Percentiles rank a stretch among this genome's conserved stretches.
These are phyloP conservation scores for Hibiscus mutabilis DNA, from an alignment of 345 rosid species.

Conservation along the genomic window DNA sequence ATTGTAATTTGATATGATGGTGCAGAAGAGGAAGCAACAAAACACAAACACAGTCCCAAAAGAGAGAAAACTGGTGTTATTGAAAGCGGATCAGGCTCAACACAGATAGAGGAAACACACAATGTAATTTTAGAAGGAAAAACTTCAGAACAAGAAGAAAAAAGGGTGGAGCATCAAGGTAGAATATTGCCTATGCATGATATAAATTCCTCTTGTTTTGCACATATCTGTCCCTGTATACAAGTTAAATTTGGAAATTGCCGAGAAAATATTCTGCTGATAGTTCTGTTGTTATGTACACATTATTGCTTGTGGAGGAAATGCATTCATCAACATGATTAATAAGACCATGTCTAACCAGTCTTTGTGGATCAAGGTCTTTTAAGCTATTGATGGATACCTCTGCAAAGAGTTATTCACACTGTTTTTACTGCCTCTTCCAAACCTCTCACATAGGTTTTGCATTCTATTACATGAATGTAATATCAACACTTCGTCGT, in stretches of 20 bases:
- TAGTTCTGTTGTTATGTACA: neutral
- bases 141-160: conserved; percentile 12
- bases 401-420: neutral
- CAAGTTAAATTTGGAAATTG: neutral
- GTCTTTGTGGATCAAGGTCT: neutral
- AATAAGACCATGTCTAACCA: neutral
- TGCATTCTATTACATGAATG: neutral
- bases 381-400: neutral
- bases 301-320: too few relatives aligned
- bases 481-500: neutral
- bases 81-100: conserved; percentile 7
- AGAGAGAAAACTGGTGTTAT: conserved; percentile 11
- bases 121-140: conserved; percentile 8
- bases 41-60: conserved; percentile 13
- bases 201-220: conserved; percentile 10
- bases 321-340: neutral
- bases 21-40: conserved; percentile 16
- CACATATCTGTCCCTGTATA: neutral
- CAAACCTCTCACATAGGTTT: neutral
- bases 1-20: neutral
- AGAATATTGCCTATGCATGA: conserved; percentile 6
- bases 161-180: conserved; percentile 25
- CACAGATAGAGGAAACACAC: conserved; percentile 16
- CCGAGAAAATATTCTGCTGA: neutral
- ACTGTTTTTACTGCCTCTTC: neutral